These are phyloP conservation scores for Auricularia sp. DNA, from an alignment of 768 basidiomycete species.

Conservation along the genomic window DNA sequence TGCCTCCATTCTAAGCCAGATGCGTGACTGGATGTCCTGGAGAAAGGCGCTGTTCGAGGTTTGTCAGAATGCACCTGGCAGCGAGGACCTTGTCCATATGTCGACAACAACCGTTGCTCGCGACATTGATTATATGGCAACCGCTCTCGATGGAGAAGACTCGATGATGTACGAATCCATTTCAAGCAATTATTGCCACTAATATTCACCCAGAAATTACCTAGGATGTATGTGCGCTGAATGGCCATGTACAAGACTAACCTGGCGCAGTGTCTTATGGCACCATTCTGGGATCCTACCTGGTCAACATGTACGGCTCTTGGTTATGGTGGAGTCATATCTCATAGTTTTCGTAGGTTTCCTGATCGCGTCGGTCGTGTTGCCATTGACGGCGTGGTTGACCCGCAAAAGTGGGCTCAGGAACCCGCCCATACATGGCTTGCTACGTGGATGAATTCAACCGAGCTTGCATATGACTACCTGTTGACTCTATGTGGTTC, in stretches of 20 bases:
- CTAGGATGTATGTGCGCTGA: slow-evolving; percentile 2
- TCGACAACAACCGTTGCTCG: slow-evolving; percentile 11
- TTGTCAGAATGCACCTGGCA: slow-evolving; percentile 7
- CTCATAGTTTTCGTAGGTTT: slow-evolving; percentile 7
- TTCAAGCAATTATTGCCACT: not conserved
- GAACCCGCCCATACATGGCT: slow-evolving; percentile 7
- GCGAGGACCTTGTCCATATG: slow-evolving; percentile 10
- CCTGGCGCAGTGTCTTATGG: slow-evolving; percentile 8
- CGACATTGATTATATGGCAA: slow-evolving; percentile 12
- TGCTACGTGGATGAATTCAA: slow-evolving; percentile 4
- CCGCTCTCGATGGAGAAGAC: slow-evolving; percentile 9
- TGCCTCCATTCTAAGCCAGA: slow-evolving; percentile 1
- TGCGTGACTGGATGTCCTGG: slow-evolving; percentile 2
- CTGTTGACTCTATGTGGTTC: slow-evolving; percentile 9
- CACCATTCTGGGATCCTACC: slow-evolving; percentile 11
- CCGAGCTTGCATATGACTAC: slow-evolving; percentile 8
- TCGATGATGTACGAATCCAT: slow-evolving; percentile 9
- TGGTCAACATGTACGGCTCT: slow-evolving; percentile 12
- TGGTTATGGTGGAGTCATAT: no score
- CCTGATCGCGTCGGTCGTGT: slow-evolving; percentile 13
- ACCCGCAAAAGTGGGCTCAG: slow-evolving; percentile 8
- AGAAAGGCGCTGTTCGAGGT: slow-evolving; percentile 7
- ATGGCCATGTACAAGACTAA: not conserved
- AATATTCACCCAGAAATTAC: slow-evolving; percentile 8
- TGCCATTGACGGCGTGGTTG: slow-evolving; percentile 11